Conservation (phyloP, 2,329 filamentous ascomycete species). For the Helotiales sp. region DNA sequence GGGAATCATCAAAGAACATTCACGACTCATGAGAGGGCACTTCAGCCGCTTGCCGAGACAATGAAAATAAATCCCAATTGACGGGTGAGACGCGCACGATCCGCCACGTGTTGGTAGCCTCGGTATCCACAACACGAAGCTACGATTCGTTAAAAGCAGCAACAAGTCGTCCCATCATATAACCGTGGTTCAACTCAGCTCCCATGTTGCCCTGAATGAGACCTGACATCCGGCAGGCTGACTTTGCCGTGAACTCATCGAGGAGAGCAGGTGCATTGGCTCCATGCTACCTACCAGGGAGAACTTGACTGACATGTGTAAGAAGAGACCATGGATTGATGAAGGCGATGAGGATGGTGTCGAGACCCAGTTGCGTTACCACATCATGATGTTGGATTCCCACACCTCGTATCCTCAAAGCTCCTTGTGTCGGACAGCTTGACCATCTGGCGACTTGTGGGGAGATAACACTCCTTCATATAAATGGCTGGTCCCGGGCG, state of each 20-base stretch:
- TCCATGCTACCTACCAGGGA: neutral
- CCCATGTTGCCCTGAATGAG: too few species aligned
- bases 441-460: neutral
- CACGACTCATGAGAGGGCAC: neutral
- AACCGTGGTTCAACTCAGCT: too few species aligned
- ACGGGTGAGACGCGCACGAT: neutral
- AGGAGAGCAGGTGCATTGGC: neutral
- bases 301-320: neutral
- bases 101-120: too few species aligned
- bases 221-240: too few species aligned
- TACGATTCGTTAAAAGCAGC: neutral
- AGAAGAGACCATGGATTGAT: neutral
- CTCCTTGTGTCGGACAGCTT: conserved; percentile 1
- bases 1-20: neutral
- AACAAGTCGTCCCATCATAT: neutral
- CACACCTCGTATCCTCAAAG: neutral
- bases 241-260: neutral
- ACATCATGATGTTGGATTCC: neutral
- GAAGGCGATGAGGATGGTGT: neutral
- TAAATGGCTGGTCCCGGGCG: neutral
- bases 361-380: neutral
- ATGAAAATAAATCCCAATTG: neutral
- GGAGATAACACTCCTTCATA: conserved; percentile 1
- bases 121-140: too few species aligned
- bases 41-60: neutral